phyloP scores from a whole-genome alignment of 495 filamentous ascomycete species.

The Aspergillus saccharolyticus region DNA sequence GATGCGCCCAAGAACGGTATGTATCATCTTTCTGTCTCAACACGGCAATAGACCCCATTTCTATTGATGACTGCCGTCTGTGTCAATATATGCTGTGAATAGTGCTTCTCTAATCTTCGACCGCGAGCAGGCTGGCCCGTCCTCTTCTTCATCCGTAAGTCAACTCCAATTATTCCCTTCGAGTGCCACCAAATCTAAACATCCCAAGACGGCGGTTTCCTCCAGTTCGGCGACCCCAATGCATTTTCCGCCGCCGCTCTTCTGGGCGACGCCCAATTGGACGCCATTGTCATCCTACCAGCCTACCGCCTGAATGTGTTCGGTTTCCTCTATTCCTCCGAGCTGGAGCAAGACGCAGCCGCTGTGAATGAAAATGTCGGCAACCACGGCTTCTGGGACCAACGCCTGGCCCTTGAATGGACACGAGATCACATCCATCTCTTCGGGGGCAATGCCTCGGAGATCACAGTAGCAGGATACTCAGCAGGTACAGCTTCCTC shows the following conservation, averaged over 20 bases:
- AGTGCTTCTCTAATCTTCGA: background rate
- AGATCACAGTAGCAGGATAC: slow-evolving; percentile 61
- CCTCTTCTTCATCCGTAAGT: slow-evolving; percentile 40
- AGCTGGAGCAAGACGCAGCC: slow-evolving; percentile 50
- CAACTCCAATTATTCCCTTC: background rate
- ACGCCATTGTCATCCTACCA: slow-evolving; percentile 58
- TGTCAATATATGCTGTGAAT: background rate
- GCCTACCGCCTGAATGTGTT: slow-evolving; percentile 65
- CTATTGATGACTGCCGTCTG: too few relatives aligned
- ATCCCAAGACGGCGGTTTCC: slow-evolving; percentile 49
- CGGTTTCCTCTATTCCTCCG: slow-evolving; percentile 57
- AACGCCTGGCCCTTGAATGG: slow-evolving; percentile 61
- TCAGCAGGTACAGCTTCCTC: slow-evolving; percentile 46
- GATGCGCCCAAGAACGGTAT: slow-evolving; percentile 29
- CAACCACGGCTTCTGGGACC: slow-evolving; percentile 68
- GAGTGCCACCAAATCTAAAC: background rate
- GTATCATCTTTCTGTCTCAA: background rate
- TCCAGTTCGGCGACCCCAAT: slow-evolving; percentile 52
- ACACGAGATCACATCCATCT: slow-evolving; percentile 53
- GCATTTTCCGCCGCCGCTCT: slow-evolving; percentile 43
- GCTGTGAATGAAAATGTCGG: slow-evolving; percentile 36
- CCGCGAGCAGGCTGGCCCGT: slow-evolving; percentile 38
- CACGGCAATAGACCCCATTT: background rate
- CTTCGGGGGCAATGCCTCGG: slow-evolving; percentile 58
- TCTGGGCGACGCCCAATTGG: slow-evolving; percentile 42